Percentiles rank a stretch among this genome's conserved stretches.
Conservation (phyloP, 2,329 filamentous ascomycete genomes). For the Fusarium euwallaceae region DNA sequence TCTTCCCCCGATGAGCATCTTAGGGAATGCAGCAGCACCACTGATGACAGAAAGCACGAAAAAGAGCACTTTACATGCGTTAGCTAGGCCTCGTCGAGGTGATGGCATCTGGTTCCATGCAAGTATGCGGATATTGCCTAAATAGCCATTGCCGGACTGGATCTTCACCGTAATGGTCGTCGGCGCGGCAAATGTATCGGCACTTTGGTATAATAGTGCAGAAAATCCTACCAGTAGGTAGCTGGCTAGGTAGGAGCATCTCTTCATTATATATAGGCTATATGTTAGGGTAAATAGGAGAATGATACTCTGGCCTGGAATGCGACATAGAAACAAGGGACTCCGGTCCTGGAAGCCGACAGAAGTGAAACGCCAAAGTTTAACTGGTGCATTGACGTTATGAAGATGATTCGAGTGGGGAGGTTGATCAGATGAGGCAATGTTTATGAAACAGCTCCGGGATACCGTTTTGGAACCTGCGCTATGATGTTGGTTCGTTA, state of each 20-base stretch:
- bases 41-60: not conserved
- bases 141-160: not conserved
- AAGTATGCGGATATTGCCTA: not conserved
- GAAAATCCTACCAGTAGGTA: not conserved
- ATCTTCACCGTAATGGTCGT: not conserved
- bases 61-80: not conserved
- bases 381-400: not conserved
- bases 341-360: not conserved
- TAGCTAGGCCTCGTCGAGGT: not conserved
- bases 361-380: not conserved
- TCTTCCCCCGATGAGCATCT: slow-evolving; percentile 6
- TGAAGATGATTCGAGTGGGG: not conserved
- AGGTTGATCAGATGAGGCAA: not conserved
- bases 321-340: not conserved
- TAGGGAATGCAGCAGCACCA: not conserved
- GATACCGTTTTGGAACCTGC: not conserved
- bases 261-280: not conserved
- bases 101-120: not conserved
- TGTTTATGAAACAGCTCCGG: not conserved
- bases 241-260: not conserved
- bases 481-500: not conserved
- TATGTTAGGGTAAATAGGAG: not conserved
- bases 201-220: not conserved
- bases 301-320: not conserved
- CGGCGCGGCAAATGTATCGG: not conserved